Conservation (phyloP, 1,284 basidiomycete genomes). For the Papiliotrema flavescens region DNA sequence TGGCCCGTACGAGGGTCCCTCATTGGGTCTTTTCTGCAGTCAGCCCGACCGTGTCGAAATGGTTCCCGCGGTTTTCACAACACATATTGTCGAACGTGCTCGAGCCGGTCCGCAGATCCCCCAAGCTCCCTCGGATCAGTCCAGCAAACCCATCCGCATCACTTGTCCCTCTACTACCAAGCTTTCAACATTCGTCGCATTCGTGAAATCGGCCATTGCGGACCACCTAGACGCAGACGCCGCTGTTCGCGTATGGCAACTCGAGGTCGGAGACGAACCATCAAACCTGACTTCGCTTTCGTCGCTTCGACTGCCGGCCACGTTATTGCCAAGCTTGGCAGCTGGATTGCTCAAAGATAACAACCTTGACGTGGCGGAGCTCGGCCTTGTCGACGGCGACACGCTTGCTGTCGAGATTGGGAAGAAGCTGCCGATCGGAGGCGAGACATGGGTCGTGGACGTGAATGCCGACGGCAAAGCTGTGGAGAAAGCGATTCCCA, state of each 20-base stretch:
- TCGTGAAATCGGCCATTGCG: background rate
- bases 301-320: background rate
- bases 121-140: background rate
- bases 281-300: slow-evolving; percentile 4
- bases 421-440: slow-evolving; percentile 29
- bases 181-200: slow-evolving; percentile 4
- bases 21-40: slow-evolving; percentile 57
- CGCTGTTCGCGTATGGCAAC: slow-evolving; percentile 1
- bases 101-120: slow-evolving; percentile 4
- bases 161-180: slow-evolving; percentile 13
- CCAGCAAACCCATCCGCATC: slow-evolving; percentile 9
- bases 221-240: background rate
- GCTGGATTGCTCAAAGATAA: slow-evolving; percentile 6
- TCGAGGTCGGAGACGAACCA: slow-evolving; percentile 3
- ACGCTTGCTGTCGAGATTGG: slow-evolving; percentile 39
- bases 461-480: slow-evolving; percentile 33
- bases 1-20: slow-evolving; percentile 23
- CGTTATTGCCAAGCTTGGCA: background rate
- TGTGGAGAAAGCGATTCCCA: slow-evolving; percentile 14
- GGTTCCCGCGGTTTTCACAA: slow-evolving; percentile 65
- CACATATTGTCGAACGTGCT: slow-evolving; percentile 51
- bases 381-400: slow-evolving; percentile 33
- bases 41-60: slow-evolving; percentile 62
- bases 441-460: slow-evolving; percentile 23
- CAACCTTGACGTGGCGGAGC: slow-evolving; percentile 8